Percentiles rank a stretch among this genome's conserved stretches.
Conservation (phyloP, 306 rosid species). For the Bauhinia variegata region DNA sequence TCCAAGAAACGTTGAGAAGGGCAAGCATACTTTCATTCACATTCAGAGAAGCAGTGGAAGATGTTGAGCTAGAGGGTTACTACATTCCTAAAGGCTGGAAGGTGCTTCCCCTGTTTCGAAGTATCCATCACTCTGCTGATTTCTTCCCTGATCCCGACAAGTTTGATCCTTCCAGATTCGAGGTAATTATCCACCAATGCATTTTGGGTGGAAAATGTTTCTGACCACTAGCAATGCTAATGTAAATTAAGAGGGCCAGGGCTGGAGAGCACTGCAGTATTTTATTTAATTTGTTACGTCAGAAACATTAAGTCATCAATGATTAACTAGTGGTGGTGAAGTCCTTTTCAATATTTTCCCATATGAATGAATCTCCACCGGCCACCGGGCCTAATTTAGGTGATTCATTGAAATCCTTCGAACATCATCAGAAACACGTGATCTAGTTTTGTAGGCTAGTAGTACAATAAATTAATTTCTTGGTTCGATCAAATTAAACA, state of each 20-base stretch:
- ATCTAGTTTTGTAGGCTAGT: constrained; percentile 53
- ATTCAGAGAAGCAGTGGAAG: constrained; percentile 87
- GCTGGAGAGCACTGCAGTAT: too few relatives aligned
- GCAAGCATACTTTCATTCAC: constrained; percentile 91
- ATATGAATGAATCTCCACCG: constrained; percentile 48
- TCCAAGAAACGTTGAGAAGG: constrained; percentile 81
- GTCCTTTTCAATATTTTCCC: constrained; percentile 62
- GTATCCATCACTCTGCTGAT: constrained; percentile 74
- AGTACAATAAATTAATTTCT: neutral
- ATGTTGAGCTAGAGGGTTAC: constrained; percentile 82
- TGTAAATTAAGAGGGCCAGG: constrained; percentile 1
- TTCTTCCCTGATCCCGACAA: constrained; percentile 81
- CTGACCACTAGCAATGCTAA: constrained; percentile 1
- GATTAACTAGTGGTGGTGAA: constrained; percentile 11
- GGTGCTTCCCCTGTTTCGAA: constrained; percentile 93
- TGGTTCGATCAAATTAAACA: neutral
- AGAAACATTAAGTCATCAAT: too few relatives aligned
- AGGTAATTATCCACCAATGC: constrained; percentile 65
- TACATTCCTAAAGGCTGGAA: constrained; percentile 95
- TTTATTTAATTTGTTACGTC: too few relatives aligned
- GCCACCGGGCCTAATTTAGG: constrained; percentile 17
- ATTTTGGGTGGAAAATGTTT: too few relatives aligned
- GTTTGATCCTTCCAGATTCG: constrained; percentile 91
- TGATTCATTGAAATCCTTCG: constrained; percentile 36
- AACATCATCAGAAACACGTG: constrained; percentile 59